These are phyloP conservation scores for Arabidopsis thaliana DNA, from an alignment of 345 rosid genomes.

Conservation along the genomic window TAIR10.1 NC_003074.8:17604001-17604500, in stretches of 20 bases:
- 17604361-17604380: not conserved
- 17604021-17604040: slow-evolving; percentile 23
- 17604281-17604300: slow-evolving; percentile 98
- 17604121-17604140: slow-evolving; percentile 51
- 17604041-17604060: slow-evolving; percentile 88
- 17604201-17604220: slow-evolving; percentile 58
- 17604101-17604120: slow-evolving; percentile 72
- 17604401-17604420: not conserved
- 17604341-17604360: slow-evolving; percentile 57
- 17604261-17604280: slow-evolving; percentile 80
- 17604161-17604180: not conserved
- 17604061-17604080: slow-evolving; percentile 89
- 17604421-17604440: not conserved
- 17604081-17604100: slow-evolving; percentile 93
- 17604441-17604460: not conserved
- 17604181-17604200: not conserved
- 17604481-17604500: slow-evolving; percentile 99
- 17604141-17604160: not conserved
- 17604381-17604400: not conserved
- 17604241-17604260: slow-evolving; percentile 82
- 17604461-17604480: slow-evolving; percentile 73
- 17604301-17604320: slow-evolving; percentile 97
- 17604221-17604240: slow-evolving; percentile 83
- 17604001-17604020: not conserved
- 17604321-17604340: slow-evolving; percentile 90